Percentiles rank a stretch among this genome's conserved stretches.
These are phyloP conservation scores for Haberlea rhodopensis DNA, from an alignment of 257 asterid genomes.

Conservation along the genomic window DNA sequence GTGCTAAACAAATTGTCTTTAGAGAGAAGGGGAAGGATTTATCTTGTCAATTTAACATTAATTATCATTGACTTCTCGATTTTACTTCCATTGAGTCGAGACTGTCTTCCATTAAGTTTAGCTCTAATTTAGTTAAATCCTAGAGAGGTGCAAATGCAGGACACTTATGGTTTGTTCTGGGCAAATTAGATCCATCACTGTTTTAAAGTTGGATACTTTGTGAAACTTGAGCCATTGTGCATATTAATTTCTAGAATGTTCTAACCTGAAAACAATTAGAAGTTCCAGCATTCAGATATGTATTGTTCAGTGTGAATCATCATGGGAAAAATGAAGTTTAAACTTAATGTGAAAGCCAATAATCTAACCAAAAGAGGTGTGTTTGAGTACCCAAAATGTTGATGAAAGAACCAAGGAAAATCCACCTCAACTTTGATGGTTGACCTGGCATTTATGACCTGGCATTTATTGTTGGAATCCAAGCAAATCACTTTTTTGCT, in stretches of 20 bases:
- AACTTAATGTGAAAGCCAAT: neutral
- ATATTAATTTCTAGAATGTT: neutral
- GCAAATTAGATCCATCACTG: neutral
- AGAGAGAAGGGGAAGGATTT: neutral
- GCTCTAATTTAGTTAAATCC: neutral
- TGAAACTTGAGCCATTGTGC: neutral
- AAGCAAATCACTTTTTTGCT: neutral
- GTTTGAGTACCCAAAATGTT: neutral
- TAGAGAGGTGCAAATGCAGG: neutral
- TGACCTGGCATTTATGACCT: neutral
- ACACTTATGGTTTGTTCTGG: neutral
- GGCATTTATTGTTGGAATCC: neutral
- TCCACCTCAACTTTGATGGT: neutral
- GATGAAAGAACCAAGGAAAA: neutral
- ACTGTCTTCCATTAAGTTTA: neutral
- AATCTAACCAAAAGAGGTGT: neutral
- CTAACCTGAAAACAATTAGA: neutral
- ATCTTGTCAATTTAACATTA: neutral
- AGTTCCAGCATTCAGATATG: neutral
- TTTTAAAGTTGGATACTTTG: neutral
- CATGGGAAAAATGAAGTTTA: neutral
- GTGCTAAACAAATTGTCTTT: neutral
- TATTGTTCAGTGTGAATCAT: neutral
- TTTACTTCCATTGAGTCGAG: neutral
- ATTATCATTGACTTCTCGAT: neutral